Conservation (phyloP, 2,329 filamentous ascomycete species). For the Dothideomycetidae sp. region DNA sequence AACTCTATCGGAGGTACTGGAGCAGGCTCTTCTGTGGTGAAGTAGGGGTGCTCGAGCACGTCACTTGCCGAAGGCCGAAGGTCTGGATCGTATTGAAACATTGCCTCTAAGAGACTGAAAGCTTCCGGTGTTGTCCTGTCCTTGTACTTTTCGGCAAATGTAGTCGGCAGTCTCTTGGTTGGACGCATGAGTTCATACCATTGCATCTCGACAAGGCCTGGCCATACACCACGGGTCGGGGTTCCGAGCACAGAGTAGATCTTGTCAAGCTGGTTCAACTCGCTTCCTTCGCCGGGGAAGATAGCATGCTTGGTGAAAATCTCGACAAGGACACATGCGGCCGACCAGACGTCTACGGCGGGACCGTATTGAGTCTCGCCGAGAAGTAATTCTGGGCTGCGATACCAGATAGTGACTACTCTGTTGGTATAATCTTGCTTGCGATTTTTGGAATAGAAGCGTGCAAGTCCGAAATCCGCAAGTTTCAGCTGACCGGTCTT, state of each 20-base stretch:
- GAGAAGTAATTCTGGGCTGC: conserved; percentile 75
- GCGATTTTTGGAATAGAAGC: conserved; percentile 79
- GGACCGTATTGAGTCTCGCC: conserved; percentile 84
- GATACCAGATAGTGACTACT: conserved; percentile 98
- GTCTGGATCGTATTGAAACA: conserved; percentile 81
- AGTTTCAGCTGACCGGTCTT: conserved; percentile 84
- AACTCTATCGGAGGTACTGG: conserved; percentile 72
- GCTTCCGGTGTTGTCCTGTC: conserved; percentile 64
- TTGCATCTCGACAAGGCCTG: conserved; percentile 78
- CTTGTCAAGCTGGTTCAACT: conserved; percentile 90
- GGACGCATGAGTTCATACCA: conserved; percentile 92
- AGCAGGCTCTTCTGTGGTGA: conserved; percentile 63
- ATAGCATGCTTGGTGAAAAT: conserved; percentile 90
- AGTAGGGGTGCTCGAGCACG: conserved; percentile 78
- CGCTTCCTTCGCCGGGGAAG: conserved; percentile 89
- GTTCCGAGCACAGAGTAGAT: conserved; percentile 91
- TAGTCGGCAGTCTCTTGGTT: conserved; percentile 53
- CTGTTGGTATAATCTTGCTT: conserved; percentile 95
- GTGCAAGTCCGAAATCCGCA: conserved; percentile 88
- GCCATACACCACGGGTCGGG: conserved; percentile 73
- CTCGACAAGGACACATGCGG: conserved; percentile 89
- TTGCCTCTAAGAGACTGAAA: conserved; percentile 65
- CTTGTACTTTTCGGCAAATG: conserved; percentile 72
- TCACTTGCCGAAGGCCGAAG: conserved; percentile 72
- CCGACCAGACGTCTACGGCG: conserved; percentile 91